Evolutionary conservation across 2,329 filamentous ascomycete genomes (phyloP).

Genomic region (Xylaria sp.): DNA sequence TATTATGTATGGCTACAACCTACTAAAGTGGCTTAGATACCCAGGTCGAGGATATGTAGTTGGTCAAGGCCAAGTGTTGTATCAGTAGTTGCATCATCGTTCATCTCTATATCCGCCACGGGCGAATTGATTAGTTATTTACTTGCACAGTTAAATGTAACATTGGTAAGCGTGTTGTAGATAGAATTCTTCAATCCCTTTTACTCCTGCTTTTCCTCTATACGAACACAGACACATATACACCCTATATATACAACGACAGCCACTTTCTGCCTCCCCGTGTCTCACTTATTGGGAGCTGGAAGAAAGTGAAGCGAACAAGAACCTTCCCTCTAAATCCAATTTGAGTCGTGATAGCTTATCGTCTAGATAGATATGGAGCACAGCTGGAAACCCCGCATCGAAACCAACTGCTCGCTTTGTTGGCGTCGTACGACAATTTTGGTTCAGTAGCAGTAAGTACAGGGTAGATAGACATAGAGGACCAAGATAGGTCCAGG

Average conservation of each 20-base stretch:
- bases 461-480: neutral
- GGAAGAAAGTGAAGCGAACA: neutral
- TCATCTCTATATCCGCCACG: neutral
- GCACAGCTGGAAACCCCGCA: neutral
- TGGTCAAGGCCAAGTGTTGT: neutral
- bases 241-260: neutral
- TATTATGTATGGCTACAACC: neutral
- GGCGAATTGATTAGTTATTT: neutral
- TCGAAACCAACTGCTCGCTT: neutral
- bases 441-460: neutral
- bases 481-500: neutral
- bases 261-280: neutral
- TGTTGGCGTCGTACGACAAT: neutral
- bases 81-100: neutral
- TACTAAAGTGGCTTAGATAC: no score
- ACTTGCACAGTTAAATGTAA: no score
- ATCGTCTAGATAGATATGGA: neutral
- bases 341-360: neutral
- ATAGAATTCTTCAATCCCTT: neutral
- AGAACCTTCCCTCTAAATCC: neutral
- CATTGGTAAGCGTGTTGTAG: no score
- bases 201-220: neutral
- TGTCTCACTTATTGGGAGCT: neutral
- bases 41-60: no score
- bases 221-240: neutral